phyloP scores from a whole-genome alignment of 805 yeast species.

The Hanseniaspora mollemarum region DNA sequence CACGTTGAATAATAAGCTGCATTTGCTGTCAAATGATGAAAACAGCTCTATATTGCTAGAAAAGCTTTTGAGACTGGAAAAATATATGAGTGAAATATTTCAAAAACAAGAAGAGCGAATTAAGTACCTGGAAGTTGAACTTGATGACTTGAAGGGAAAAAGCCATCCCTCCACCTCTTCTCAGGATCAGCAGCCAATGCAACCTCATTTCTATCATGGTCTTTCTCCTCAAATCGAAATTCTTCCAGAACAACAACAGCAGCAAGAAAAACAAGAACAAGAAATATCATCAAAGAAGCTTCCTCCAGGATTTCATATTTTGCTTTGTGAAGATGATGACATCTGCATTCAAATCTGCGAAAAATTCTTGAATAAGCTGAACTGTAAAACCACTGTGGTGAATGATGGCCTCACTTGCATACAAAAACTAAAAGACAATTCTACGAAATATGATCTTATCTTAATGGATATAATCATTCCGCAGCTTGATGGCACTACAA shows the following conservation, averaged over 20 bases:
- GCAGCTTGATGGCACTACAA: conserved; percentile 77
- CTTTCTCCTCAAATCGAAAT: not conserved
- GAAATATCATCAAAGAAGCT: conserved; percentile 17
- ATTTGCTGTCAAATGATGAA: not conserved
- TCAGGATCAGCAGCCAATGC: not conserved
- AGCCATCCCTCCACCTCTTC: not conserved
- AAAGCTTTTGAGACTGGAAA: conserved; percentile 2
- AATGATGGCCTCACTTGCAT: conserved; percentile 89
- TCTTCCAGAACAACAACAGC: conserved; percentile 14
- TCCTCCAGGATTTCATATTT: conserved; percentile 49
- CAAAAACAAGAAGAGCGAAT: conserved; percentile 7
- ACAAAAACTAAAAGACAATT: conserved; percentile 51
- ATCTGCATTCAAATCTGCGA: conserved; percentile 75
- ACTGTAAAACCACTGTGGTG: conserved; percentile 85
- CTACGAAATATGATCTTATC: conserved; percentile 55
- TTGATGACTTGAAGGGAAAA: not conserved
- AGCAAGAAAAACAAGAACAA: conserved; percentile 15
- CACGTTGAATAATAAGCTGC: not conserved
- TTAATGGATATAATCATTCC: conserved; percentile 88
- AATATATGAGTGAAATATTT: not conserved
- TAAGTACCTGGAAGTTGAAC: not conserved
- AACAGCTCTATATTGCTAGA: not conserved
- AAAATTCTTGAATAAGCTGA: conserved; percentile 72
- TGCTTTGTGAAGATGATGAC: conserved; percentile 68
- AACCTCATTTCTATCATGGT: not conserved